Percentiles rank a stretch among this genome's conserved stretches.
These are phyloP conservation scores for Emmonsia crescens DNA, from an alignment of 2,329 filamentous ascomycete genomes.

Conservation along the genomic window DNA sequence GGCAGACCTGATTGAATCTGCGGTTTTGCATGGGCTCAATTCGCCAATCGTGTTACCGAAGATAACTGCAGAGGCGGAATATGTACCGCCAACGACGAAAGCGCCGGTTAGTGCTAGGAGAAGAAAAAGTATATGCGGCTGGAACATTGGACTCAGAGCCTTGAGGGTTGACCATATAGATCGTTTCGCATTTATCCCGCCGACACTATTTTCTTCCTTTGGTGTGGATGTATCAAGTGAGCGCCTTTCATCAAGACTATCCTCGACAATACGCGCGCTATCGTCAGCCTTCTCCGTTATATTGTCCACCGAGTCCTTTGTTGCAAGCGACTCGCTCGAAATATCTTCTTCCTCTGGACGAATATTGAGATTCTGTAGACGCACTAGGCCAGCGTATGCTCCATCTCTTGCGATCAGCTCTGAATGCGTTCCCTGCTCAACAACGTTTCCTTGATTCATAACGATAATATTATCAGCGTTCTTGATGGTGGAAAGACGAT, in stretches of 20 bases:
- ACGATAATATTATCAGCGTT: slow-evolving; percentile 23
- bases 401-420: slow-evolving; percentile 21
- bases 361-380: slow-evolving; percentile 28
- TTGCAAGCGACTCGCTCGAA: slow-evolving; percentile 3
- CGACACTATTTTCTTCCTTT: slow-evolving; percentile 12
- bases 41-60: slow-evolving; percentile 51
- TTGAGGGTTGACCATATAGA: slow-evolving; percentile 10
- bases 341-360: slow-evolving; percentile 3
- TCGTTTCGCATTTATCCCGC: slow-evolving; percentile 10
- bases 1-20: slow-evolving; percentile 37
- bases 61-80: slow-evolving; percentile 47
- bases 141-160: slow-evolving; percentile 24
- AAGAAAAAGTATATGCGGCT: slow-evolving; percentile 36
- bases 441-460: slow-evolving; percentile 17
- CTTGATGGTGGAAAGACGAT: slow-evolving; percentile 20
- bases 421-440: slow-evolving; percentile 18
- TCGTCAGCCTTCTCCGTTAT: neutral
- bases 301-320: slow-evolving; percentile 1
- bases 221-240: slow-evolving; percentile 3
- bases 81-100: slow-evolving; percentile 46
- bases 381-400: slow-evolving; percentile 35
- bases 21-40: slow-evolving; percentile 44
- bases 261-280: neutral
- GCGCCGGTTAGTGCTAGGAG: slow-evolving; percentile 41
- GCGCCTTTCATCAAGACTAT: slow-evolving; percentile 4